Evolutionary conservation across 805 yeast genomes (phyloP), one percentile per base, ranked within the genome.

Genomic region (Cyberlindnera lachancei): DNA sequence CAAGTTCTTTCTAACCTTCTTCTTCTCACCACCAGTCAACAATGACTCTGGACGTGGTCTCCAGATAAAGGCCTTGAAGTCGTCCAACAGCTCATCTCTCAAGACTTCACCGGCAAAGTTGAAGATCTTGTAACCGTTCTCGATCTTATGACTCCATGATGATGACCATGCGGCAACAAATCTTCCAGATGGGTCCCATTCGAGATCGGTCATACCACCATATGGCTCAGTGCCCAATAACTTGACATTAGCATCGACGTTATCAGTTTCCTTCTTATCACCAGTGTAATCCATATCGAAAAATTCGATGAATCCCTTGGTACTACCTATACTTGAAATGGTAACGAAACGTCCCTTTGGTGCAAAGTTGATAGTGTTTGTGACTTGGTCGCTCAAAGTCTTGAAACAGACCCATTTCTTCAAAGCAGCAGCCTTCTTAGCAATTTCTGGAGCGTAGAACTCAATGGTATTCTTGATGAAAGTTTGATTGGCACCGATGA

Each of bases 101-200:
- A 85, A 58, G 44, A 77, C 45, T 45, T 66, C 69, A 52, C 98
- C 99, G 30, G 82, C 79, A 58, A 84, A 70, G 57, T 87, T 94
- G 63, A 69, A 88, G 43, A 92, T 63, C 58, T 75, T 84, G 73
- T 78, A 92, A 42, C 98, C 98, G 51, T 88, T 86, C 54, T 85
- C 95, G 41, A 83, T 69, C 50, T 78, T 72, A 52, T 83, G 92
- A 46, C 81, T 73, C 85, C 94, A 80, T 27, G 73, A 57, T 15
- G 95, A 81, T 6, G 96, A 85, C 85, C 90, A 83, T 14, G 81
- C 84, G 30, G 90, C 80, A 33, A 90, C 66, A 57, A 69, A 87
- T 61, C 97, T 74, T 47, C 98, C 98, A 31, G 95, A 80, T 37
- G 95, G 90, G 60, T 92, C 98, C 98, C 98, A 92, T 33, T 77